A percentile compares a stretch with the other conserved stretches of the same genome.
Evolutionary conservation across 352 stramenopile genomes (phyloP).

Genomic region (Globisporangium paddicum): DNA sequence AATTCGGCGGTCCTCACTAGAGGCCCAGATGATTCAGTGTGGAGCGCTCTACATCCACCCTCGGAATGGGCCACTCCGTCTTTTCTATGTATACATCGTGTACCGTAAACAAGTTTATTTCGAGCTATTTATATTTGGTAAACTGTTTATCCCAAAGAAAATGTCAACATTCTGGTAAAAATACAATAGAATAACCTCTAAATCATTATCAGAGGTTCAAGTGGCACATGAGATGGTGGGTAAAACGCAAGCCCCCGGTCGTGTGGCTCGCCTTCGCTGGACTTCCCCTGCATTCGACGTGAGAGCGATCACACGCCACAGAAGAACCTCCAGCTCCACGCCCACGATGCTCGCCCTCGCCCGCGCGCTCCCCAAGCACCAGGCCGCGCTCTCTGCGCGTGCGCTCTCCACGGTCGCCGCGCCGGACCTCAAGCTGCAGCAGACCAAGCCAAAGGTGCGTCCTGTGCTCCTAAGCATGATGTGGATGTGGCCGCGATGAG

Average conservation of each 20-base stretch:
- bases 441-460: constrained; percentile 66
- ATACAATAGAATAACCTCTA: no score
- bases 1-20: no score
- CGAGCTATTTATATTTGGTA: background rate
- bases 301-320: constrained; percentile 4
- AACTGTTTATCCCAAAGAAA: no score
- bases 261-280: constrained; percentile 2
- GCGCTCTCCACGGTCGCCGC: constrained; percentile 41
- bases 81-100: background rate
- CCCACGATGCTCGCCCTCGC: constrained; percentile 10
- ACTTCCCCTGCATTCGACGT: constrained; percentile 7
- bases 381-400: constrained; percentile 37
- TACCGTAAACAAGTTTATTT: background rate
- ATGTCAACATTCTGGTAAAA: background rate
- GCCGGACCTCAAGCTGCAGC: constrained; percentile 73
- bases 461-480: background rate
- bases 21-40: constrained; percentile 8
- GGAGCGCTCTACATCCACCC: constrained; percentile 18
- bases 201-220: constrained; percentile 9
- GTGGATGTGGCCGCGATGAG: background rate
- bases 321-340: background rate
- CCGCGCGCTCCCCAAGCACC: constrained; percentile 21
- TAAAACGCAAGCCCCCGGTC: constrained; percentile 5
- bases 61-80: constrained; percentile 18
- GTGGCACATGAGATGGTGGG: background rate